A percentile compares a stretch with the other conserved stretches of the same genome.
phyloP scores from a whole-genome alignment of 352 stramenopile species.

The Pythium sp. region DNA sequence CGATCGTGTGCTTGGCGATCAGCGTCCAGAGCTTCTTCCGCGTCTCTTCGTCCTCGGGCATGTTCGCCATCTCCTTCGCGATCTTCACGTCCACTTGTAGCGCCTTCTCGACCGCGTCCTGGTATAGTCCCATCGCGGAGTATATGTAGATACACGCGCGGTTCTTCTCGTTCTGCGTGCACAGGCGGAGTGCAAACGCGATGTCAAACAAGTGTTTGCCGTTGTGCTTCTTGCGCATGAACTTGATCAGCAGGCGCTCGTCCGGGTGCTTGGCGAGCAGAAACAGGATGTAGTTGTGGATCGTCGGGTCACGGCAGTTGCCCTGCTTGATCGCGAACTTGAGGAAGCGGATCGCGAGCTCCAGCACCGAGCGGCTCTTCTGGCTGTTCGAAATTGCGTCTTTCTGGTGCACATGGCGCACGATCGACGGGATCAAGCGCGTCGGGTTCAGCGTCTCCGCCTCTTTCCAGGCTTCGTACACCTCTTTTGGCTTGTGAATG shows the following conservation, averaged over 20 bases:
- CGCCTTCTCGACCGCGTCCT: constrained; percentile 91
- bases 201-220: constrained; percentile 89
- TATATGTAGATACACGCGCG: constrained; percentile 94
- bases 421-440: constrained; percentile 91
- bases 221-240: constrained; percentile 87
- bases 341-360: constrained; percentile 91
- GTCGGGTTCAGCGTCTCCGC: constrained; percentile 88
- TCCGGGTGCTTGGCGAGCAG: constrained; percentile 89
- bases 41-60: constrained; percentile 86
- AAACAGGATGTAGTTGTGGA: constrained; percentile 92
- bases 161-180: constrained; percentile 91
- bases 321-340: constrained; percentile 92
- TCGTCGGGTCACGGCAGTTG: constrained; percentile 83
- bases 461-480: constrained; percentile 91
- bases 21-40: constrained; percentile 93
- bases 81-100: constrained; percentile 91
- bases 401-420: constrained; percentile 87
- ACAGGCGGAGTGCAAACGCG: constrained; percentile 90
- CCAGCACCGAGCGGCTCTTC: constrained; percentile 70
- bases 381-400: constrained; percentile 34
- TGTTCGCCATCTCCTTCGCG: constrained; percentile 91
- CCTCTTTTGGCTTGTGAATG: constrained; percentile 87
- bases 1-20: constrained; percentile 92
- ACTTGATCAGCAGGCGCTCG: constrained; percentile 87
- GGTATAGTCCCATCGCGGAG: constrained; percentile 90